phyloP scores from a whole-genome alignment of 768 basidiomycete genomes.

The Russula sp. region DNA sequence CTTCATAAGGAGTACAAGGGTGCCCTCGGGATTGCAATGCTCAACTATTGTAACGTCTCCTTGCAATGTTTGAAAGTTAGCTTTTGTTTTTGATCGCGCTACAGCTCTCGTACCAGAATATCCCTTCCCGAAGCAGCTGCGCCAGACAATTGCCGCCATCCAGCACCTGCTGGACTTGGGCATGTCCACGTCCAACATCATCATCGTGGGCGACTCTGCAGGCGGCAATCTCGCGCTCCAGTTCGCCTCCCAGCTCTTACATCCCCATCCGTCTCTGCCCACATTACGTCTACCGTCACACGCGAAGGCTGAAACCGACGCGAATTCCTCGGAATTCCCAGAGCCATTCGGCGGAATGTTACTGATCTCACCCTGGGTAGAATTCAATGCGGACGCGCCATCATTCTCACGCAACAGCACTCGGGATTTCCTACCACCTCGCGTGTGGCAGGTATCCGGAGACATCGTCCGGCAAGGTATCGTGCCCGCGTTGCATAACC shows the following conservation, averaged over 20 bases:
- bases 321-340: background rate
- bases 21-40: constrained; percentile 10
- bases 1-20: constrained; percentile 14
- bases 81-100: background rate
- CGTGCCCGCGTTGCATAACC: background rate
- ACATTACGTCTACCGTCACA: background rate
- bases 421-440: background rate
- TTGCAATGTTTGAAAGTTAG: too few relatives aligned
- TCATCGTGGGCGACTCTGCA: constrained; percentile 25
- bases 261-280: constrained; percentile 22
- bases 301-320: background rate
- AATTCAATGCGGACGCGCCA: constrained; percentile 7
- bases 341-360: constrained; percentile 1
- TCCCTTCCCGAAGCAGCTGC: constrained; percentile 1
- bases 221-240: constrained; percentile 29
- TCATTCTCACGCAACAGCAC: constrained; percentile 1
- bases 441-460: background rate
- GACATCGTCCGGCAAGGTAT: constrained; percentile 1
- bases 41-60: constrained; percentile 14
- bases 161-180: constrained; percentile 27
- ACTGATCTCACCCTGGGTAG: constrained; percentile 15
- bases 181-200: constrained; percentile 28
- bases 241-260: constrained; percentile 26
- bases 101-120: background rate
- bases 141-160: constrained; percentile 23